Evolutionary conservation across 768 basidiomycete species (phyloP).

Genomic region (Xerocomus spinulosus): DNA sequence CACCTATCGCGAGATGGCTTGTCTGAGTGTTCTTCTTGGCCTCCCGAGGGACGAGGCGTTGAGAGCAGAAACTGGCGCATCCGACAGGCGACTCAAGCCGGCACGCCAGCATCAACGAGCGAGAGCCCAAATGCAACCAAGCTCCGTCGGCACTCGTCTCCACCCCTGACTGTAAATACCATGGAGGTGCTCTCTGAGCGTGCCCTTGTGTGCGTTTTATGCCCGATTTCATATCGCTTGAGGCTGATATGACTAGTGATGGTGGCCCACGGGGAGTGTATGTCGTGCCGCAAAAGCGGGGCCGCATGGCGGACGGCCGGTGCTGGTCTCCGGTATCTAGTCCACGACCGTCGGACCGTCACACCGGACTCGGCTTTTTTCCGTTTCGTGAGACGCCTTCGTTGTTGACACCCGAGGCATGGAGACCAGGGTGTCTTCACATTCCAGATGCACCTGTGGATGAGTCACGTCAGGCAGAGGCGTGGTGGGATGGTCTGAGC

Average conservation of each 20-base stretch:
- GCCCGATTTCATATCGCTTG: background rate
- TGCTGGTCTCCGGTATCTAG: background rate
- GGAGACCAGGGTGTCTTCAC: constrained; percentile 14
- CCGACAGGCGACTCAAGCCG: background rate
- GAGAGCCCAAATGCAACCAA: background rate
- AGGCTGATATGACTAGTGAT: constrained; percentile 1
- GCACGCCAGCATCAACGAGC: background rate
- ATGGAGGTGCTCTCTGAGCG: background rate
- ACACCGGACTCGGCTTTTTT: constrained; percentile 4
- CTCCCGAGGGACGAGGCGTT: constrained; percentile 2
- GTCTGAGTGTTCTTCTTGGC: constrained; percentile 1
- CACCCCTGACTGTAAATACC: background rate
- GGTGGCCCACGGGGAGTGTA: constrained; percentile 6
- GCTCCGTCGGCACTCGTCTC: constrained; percentile 7
- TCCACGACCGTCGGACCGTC: background rate
- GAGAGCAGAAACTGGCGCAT: constrained; percentile 12
- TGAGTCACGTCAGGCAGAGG: constrained; percentile 3
- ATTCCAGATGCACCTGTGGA: constrained; percentile 9
- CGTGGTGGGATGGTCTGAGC: constrained; percentile 9
- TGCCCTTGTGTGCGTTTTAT: constrained; percentile 1
- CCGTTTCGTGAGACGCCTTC: constrained; percentile 7
- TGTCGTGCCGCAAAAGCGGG: constrained; percentile 20
- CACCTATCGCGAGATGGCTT: background rate
- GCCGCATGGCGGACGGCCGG: background rate
- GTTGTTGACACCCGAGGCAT: constrained; percentile 7